Percentiles rank a stretch among this genome's conserved stretches.
Conservation (phyloP, 1,284 basidiomycete genomes). For the Malassezia yamatoensis region DNA sequence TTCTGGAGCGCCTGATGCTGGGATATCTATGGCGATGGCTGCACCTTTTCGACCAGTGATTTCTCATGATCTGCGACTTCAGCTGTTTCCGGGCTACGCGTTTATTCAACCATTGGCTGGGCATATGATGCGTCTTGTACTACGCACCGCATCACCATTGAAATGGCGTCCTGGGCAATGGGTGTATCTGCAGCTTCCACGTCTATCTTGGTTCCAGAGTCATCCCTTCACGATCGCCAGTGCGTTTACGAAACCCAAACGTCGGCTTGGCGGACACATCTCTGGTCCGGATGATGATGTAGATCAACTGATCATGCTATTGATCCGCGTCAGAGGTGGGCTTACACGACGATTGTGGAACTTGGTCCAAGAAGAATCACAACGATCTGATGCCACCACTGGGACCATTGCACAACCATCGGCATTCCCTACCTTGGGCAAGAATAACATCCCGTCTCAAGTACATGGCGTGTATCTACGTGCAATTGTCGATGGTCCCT, state of each 20-base stretch:
- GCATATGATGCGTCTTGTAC: constrained; percentile 62
- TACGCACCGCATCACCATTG: constrained; percentile 54
- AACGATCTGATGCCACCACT: background rate
- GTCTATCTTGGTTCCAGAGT: constrained; percentile 59
- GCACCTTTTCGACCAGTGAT: constrained; percentile 28
- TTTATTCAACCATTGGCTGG: constrained; percentile 70
- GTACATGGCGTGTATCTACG: constrained; percentile 56
- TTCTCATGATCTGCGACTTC: constrained; percentile 31
- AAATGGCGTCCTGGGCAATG: constrained; percentile 70
- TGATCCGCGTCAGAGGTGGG: constrained; percentile 66
- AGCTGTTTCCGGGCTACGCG: constrained; percentile 56
- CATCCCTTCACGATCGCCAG: constrained; percentile 71
- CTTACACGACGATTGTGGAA: constrained; percentile 69
- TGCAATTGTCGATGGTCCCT: constrained; percentile 65
- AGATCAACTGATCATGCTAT: constrained; percentile 58
- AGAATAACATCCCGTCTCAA: background rate
- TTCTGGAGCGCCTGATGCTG: background rate
- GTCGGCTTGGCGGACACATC: constrained; percentile 8
- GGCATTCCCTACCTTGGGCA: constrained; percentile 2
- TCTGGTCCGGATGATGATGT: constrained; percentile 5
- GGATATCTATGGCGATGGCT: background rate
- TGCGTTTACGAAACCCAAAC: constrained; percentile 24
- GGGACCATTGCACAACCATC: background rate
- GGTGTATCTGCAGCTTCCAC: constrained; percentile 64
- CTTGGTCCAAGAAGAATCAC: constrained; percentile 22